These are phyloP conservation scores for Paramyrothecium sp. DNA, from an alignment of 2,329 filamentous ascomycete genomes.

Conservation along the genomic window DNA sequence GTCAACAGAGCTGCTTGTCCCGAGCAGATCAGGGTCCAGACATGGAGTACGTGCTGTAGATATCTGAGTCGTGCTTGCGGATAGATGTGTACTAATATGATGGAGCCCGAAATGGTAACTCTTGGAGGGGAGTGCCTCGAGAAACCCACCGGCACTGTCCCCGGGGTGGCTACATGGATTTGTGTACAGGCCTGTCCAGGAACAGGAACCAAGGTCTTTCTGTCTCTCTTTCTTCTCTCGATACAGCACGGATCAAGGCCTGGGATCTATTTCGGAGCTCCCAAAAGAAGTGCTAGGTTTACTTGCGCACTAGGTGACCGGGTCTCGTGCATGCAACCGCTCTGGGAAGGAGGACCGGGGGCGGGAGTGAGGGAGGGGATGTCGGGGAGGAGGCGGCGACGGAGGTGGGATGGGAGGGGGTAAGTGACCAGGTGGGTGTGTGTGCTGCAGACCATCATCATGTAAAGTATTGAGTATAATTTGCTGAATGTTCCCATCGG, in stretches of 20 bases:
- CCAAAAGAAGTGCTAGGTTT: slow-evolving; percentile 20
- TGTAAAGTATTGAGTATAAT: neutral
- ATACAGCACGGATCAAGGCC: slow-evolving; percentile 15
- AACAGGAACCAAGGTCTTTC: slow-evolving; percentile 31
- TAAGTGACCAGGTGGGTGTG: slow-evolving; percentile 9
- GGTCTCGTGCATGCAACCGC: slow-evolving; percentile 41
- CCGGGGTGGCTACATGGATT: slow-evolving; percentile 38
- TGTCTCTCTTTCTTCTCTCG: neutral
- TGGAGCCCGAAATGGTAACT: slow-evolving; percentile 42
- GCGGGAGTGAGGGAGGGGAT: slow-evolving; percentile 19
- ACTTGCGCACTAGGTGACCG: slow-evolving; percentile 22
- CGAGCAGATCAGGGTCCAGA: neutral
- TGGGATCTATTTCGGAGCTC: slow-evolving; percentile 26
- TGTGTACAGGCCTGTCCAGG: slow-evolving; percentile 34
- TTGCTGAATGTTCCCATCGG: neutral
- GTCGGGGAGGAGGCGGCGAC: slow-evolving; percentile 40
- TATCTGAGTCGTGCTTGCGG: slow-evolving; percentile 32
- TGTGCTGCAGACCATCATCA: neutral
- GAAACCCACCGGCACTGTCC: slow-evolving; percentile 48
- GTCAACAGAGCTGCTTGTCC: slow-evolving; percentile 10
- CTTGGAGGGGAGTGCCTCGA: slow-evolving; percentile 47
- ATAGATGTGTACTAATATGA: slow-evolving; percentile 45
- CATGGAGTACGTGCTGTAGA: neutral
- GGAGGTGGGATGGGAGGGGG: slow-evolving; percentile 19
- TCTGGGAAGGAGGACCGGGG: slow-evolving; percentile 46